Evolutionary conservation across 2,329 filamentous ascomycete genomes (phyloP), one percentile per base, ranked within the genome.

Genomic region (Alternaria ventricosa): DNA sequence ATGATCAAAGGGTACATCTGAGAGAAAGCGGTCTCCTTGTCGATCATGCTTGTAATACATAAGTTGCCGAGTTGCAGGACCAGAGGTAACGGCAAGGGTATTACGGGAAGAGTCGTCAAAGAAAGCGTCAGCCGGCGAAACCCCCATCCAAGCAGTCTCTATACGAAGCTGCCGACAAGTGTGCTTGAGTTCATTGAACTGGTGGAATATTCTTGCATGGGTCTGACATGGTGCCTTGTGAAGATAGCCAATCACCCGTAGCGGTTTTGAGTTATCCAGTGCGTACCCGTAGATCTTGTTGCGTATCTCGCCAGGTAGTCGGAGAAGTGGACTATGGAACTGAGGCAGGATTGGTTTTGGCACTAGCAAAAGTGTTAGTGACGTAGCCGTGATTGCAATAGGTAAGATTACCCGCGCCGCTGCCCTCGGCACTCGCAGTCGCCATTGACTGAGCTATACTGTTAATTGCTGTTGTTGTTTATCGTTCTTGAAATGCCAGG

Each of bases 401-500:
- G 6, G 1, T 6, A 2, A 5, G 3, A 25, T 3, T 10, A 33
- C 47, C 27, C 6, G 18, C 11, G 27, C 47, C n/a, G 27, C 5
- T 3, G 12, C 27, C 15, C 6, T 51, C 9, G 27, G 6, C 1
- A 33, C 11, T 22, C 11, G 15, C 46, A 11, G 9, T 36, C 30
- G 13, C 7, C 30, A 15, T 36, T 1, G 7, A 2, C 30, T 36
- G 30, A 9, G 30, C 30, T 1, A 36, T 36, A 2, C 13, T n/a
- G 30, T 36, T 8, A 13, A 5, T 36, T 13, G 1, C 7, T 15
- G 30, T 36, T 13, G 30, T 13, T 36, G 6, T 8, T 4, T 36
- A 15, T 1, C 13, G 30, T 2, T 36, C 13, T 36, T 0, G 13
- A 3, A 3, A 7, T 15, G 30, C 1, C 7, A 4, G 30, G 0